A percentile compares a stretch with the other conserved stretches of the same genome.
phyloP scores from a whole-genome alignment of 2,329 filamentous ascomycete species.

The Trichoderma guizhouense region DNA sequence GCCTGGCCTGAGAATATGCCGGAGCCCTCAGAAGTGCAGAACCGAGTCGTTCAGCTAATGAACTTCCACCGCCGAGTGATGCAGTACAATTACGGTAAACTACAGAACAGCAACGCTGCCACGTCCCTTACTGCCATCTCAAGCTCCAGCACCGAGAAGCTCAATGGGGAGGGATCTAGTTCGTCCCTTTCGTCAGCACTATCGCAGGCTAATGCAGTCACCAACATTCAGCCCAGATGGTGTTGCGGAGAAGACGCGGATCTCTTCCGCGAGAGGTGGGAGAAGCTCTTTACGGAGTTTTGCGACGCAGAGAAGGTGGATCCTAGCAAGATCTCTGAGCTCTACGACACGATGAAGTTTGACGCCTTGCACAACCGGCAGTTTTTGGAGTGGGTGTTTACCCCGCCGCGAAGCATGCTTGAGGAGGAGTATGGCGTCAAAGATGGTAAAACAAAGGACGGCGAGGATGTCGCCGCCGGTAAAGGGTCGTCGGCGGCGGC shows the following conservation, averaged over 20 bases:
- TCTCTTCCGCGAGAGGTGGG: slow-evolving; percentile 94
- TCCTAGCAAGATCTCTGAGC: slow-evolving; percentile 95
- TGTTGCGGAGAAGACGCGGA: slow-evolving; percentile 94
- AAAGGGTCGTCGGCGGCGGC: slow-evolving; percentile 20
- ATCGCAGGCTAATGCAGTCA: slow-evolving; percentile 60
- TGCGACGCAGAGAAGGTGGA: slow-evolving; percentile 97
- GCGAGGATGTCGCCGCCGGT: slow-evolving; percentile 35
- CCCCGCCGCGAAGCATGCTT: slow-evolving; percentile 74
- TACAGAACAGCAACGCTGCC: slow-evolving; percentile 66
- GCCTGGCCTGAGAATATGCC: slow-evolving; percentile 97
- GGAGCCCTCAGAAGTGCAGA: slow-evolving; percentile 89
- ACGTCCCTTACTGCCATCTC: slow-evolving; percentile 59
- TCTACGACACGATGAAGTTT: slow-evolving; percentile 99
- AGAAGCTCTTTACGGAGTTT: slow-evolving; percentile 96
- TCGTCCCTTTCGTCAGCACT: slow-evolving; percentile 48
- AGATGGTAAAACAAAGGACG: slow-evolving; percentile 40
- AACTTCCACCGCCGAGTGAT: slow-evolving; percentile 95
- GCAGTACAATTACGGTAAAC: slow-evolving; percentile 85
- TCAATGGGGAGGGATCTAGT: slow-evolving; percentile 39
- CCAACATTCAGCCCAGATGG: slow-evolving; percentile 83
- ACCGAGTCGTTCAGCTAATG: slow-evolving; percentile 91
- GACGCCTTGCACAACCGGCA: slow-evolving; percentile 95
- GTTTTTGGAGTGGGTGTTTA: slow-evolving; percentile 97
- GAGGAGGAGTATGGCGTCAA: slow-evolving; percentile 61
- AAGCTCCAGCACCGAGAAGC: slow-evolving; percentile 48